These are phyloP conservation scores for Alternaria conjuncta DNA, from an alignment of 2,329 filamentous ascomycete genomes.

Conservation along the genomic window DNA sequence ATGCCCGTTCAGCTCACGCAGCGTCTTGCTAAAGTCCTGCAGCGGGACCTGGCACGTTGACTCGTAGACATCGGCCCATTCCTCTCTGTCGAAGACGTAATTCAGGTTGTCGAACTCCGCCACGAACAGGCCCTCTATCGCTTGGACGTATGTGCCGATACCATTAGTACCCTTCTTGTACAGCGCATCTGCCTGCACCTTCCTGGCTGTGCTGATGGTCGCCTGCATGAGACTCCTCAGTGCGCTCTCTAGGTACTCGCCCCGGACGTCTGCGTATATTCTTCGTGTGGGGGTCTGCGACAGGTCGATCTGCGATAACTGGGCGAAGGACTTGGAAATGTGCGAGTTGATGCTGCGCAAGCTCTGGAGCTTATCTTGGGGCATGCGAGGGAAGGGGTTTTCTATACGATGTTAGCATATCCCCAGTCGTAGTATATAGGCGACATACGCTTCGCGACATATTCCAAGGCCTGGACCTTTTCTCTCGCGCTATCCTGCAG, in stretches of 20 bases:
- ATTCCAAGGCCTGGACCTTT: conserved; percentile 84
- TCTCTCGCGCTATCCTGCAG: conserved; percentile 79
- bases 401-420: conserved; percentile 49
- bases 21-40: conserved; percentile 80
- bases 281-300: conserved; percentile 74
- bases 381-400: conserved; percentile 78
- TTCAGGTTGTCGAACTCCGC: conserved; percentile 92
- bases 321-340: conserved; percentile 66
- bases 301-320: conserved; percentile 53
- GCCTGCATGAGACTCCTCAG: conserved; percentile 87
- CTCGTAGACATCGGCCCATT: conserved; percentile 81
- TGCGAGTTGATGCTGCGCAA: conserved; percentile 81
- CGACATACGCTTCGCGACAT: conserved; percentile 79
- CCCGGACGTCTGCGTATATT: conserved; percentile 85
- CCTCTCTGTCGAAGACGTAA: conserved; percentile 82
- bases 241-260: conserved; percentile 82
- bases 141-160: conserved; percentile 85
- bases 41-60: conserved; percentile 79
- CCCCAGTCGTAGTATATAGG: not conserved
- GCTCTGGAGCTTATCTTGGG: conserved; percentile 76
- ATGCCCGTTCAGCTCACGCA: conserved; percentile 87
- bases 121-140: conserved; percentile 83
- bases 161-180: conserved; percentile 91
- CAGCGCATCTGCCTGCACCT: conserved; percentile 75
- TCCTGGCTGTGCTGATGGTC: conserved; percentile 77